Percentiles rank a stretch among this genome's conserved stretches.
These are phyloP conservation scores for Cicer judaicum DNA, from an alignment of 306 rosid genomes.

Conservation along the genomic window DNA sequence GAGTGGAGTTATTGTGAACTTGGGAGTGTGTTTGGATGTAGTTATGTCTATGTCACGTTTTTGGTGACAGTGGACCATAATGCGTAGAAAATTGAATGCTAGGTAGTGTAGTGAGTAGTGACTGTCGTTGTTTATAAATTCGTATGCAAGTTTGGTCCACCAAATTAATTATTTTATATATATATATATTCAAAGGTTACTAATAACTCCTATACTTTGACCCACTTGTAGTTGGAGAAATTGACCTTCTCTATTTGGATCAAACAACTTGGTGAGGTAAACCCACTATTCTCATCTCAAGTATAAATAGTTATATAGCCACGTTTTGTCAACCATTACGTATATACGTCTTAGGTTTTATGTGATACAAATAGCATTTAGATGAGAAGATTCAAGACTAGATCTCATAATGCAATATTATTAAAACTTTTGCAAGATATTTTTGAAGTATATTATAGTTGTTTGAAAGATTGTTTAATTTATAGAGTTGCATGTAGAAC, in stretches of 20 bases:
- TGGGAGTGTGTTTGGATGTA: constrained; percentile 45
- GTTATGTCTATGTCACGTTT: constrained; percentile 47
- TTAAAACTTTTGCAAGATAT: no score
- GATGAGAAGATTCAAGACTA: no score
- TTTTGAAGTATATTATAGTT: no score
- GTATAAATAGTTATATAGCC: no score
- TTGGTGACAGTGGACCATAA: constrained; percentile 53
- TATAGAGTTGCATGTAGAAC: no score
- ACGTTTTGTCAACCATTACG: no score
- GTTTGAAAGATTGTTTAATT: no score
- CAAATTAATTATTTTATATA: constrained; percentile 11
- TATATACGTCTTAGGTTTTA: no score
- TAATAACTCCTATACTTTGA: constrained; percentile 55
- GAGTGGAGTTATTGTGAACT: constrained; percentile 39
- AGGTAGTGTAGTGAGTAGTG: constrained; percentile 42
- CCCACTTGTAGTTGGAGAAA: constrained; percentile 86
- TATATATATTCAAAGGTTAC: constrained; percentile 30
- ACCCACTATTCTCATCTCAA: constrained; percentile 14
- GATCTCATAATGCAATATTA: no score
- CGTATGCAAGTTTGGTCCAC: constrained; percentile 52
- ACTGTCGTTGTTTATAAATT: constrained; percentile 50
- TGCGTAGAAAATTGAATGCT: constrained; percentile 58
- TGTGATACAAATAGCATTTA: no score
- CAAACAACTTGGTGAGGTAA: constrained; percentile 58
- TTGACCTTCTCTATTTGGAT: constrained; percentile 71